Base-by-base conservation (phyloP, 2,329 filamentous ascomycete species). In the Simplicillium sp. region DNA sequence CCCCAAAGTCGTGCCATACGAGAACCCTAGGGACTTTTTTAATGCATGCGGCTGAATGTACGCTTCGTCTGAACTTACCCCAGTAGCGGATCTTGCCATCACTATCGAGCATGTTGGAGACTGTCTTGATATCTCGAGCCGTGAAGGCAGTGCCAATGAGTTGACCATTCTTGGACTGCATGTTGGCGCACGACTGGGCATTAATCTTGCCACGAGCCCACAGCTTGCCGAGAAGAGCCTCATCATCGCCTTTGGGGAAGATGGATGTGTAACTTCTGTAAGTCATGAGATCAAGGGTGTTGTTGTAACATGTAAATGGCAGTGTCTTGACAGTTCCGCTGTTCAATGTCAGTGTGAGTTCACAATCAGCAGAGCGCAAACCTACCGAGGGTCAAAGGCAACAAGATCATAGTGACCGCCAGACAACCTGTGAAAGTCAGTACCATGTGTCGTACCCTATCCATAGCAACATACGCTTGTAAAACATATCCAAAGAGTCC, bases 1-100 rank as follows among this genome's bases (percentile, higher is more conserved):
- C 7, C 66, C 66, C 2, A 69, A 46, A 6, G 57, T 48, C 1
- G 60, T 62, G 12, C 65, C 65, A 40, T 68, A 68, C 2, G 62
- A 67, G 42, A 60, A 50, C 6, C 11, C 34, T 36, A 17, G 5
- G 15, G 14, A 16, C 13, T 36, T 18, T 36, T 11, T 14, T 11
- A 36, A 17, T 36, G 11, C 16, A 36, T 36, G 13, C 13, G 18
- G 15, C 15, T 18, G 3, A 36, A 17, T 12, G 6, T 3, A 17
- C 11, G 14, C 15, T 6, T 14, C 11, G 2, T 4, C 13, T 4
- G 9, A 11, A n/a, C 54, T 43, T 28, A 57, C 59, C 59, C 53
- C 50, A 60, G 40, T 55, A 62, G 38, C 55, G 44, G 11, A 60
- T 38, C 43, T 55, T 28, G 16, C 54, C 51, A 39, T 59, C 54